These are phyloP conservation scores for Panicum virgatum DNA, from an alignment of 202 grass and related monocot species.

Conservation along the genomic window DNA sequence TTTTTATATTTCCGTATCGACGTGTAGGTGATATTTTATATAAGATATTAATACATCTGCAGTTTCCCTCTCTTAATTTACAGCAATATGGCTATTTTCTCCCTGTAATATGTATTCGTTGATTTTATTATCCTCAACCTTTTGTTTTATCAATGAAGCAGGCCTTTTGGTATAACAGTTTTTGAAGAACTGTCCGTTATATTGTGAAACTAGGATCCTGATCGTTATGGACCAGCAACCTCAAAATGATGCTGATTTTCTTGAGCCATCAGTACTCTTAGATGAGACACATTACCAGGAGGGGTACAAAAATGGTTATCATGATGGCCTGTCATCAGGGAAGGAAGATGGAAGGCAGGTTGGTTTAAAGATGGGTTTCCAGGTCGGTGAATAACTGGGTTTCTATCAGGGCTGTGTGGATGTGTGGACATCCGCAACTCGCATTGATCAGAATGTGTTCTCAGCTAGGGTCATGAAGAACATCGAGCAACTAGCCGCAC, in stretches of 20 bases:
- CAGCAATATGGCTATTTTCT: background rate
- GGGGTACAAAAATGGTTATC: constrained; percentile 72
- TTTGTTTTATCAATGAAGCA: background rate
- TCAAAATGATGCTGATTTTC: constrained; percentile 49
- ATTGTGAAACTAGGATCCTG: background rate
- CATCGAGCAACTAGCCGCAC: constrained; percentile 59
- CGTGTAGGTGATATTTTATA: background rate
- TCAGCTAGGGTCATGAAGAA: constrained; percentile 66
- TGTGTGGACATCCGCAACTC: constrained; percentile 60
- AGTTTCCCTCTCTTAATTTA: constrained; percentile 18
- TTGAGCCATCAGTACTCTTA: constrained; percentile 65
- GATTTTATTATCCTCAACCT: background rate
- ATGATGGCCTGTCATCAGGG: constrained; percentile 64
- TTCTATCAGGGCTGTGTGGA: constrained; percentile 81
- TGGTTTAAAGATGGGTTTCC: constrained; percentile 77
- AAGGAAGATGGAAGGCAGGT: constrained; percentile 76
- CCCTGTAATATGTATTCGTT: background rate
- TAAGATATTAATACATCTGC: background rate
- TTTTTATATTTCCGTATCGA: background rate
- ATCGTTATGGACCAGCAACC: constrained; percentile 56
- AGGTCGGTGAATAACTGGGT: constrained; percentile 77
- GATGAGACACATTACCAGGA: constrained; percentile 73
- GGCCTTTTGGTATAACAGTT: constrained; percentile 13
- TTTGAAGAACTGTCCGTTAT: background rate
- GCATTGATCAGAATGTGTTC: constrained; percentile 53